phyloP scores from a whole-genome alignment of 2,329 filamentous ascomycete species.

The Dendryphion nanum region DNA sequence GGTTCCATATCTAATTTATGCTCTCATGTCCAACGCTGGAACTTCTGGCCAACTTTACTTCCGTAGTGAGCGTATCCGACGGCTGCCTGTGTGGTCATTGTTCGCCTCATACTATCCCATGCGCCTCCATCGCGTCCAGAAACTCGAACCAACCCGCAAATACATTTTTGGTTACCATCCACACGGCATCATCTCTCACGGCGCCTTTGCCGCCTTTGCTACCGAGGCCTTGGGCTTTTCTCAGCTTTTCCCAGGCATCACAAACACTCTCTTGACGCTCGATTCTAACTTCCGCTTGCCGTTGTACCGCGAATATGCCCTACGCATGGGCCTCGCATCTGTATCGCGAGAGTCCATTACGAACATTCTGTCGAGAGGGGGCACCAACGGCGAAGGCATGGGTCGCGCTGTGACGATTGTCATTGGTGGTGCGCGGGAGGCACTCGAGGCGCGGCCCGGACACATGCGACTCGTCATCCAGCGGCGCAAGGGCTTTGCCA shows the following conservation, averaged over 20 bases:
- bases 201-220: constrained; percentile 87
- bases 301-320: constrained; percentile 90
- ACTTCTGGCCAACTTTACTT: constrained; percentile 72
- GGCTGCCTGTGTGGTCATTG: constrained; percentile 75
- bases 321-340: constrained; percentile 81
- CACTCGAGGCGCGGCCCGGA: constrained; percentile 80
- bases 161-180: constrained; percentile 98
- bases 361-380: constrained; percentile 79
- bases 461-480: constrained; percentile 75
- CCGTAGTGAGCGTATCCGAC: constrained; percentile 73
- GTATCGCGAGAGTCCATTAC: constrained; percentile 91
- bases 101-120: constrained; percentile 94
- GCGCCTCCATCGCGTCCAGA: constrained; percentile 77
- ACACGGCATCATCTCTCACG: constrained; percentile 95
- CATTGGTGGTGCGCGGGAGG: constrained; percentile 87
- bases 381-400: constrained; percentile 75
- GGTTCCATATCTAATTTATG: constrained; percentile 77
- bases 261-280: constrained; percentile 88
- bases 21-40: constrained; percentile 74
- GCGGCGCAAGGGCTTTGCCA: constrained; percentile 87
- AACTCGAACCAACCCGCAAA: constrained; percentile 76
- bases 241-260: constrained; percentile 89
- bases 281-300: constrained; percentile 94
- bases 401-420: constrained; percentile 97
- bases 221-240: constrained; percentile 88